Percentiles rank a stretch among this genome's conserved stretches.
Evolutionary conservation across 495 filamentous ascomycete species (phyloP).

Genomic region (Aspergillus incahuasiensis): DNA sequence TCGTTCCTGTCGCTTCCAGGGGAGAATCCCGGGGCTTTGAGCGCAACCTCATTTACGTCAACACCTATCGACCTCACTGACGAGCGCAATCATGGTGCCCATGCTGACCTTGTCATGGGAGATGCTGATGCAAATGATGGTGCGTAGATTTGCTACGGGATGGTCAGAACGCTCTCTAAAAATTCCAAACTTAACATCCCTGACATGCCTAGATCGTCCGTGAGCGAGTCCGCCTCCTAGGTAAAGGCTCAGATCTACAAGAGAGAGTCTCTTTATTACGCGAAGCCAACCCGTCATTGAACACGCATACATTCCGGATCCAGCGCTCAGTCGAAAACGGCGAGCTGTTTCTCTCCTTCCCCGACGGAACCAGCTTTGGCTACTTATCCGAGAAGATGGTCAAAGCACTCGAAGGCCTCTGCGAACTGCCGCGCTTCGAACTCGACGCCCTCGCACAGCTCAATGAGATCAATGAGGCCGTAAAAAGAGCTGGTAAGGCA

Average conservation of each 20-base stretch:
- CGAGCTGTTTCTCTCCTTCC: neutral
- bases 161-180: neutral
- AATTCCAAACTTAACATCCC: neutral
- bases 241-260: neutral
- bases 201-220: neutral
- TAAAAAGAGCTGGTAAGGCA: neutral
- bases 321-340: neutral
- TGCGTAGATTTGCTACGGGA: neutral
- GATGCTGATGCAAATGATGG: neutral
- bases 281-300: neutral
- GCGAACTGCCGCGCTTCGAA: neutral
- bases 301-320: neutral
- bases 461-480: neutral
- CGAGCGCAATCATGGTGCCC: neutral
- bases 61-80: neutral
- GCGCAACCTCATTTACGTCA: neutral
- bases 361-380: neutral
- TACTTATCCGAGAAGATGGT: neutral
- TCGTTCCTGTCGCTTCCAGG: too few relatives aligned
- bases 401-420: neutral
- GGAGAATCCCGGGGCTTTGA: neutral
- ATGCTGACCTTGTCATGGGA: neutral
- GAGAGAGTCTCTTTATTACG: neutral
- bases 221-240: neutral
- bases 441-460: neutral